Conservation (phyloP, 441 rosid species). For the Erodium texanum region DNA sequence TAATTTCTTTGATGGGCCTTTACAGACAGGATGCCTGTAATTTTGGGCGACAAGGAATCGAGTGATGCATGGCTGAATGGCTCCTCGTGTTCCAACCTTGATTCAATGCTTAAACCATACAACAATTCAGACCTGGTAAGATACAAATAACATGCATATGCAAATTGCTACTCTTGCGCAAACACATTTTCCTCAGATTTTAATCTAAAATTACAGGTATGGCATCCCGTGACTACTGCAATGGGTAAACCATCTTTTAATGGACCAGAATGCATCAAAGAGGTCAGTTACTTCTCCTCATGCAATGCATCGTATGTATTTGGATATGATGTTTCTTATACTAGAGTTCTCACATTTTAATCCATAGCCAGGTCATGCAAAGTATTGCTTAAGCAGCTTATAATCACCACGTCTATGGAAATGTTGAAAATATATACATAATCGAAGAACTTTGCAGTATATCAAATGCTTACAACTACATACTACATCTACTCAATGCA, state of each 20-base stretch:
- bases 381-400: background rate
- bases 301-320: background rate
- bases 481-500: too few relatives aligned
- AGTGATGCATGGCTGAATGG: conserved; percentile 55
- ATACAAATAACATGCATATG: conserved; percentile 1
- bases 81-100: conserved; percentile 34
- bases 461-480: too few relatives aligned
- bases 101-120: conserved; percentile 53
- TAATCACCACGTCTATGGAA: background rate
- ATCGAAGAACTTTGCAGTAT: background rate
- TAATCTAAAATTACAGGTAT: conserved; percentile 33
- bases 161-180: too few relatives aligned
- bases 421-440: background rate
- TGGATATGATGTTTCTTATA: background rate
- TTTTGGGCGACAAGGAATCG: conserved; percentile 59
- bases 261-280: conserved; percentile 74
- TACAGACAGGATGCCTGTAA: conserved; percentile 82
- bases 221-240: conserved; percentile 78
- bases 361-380: background rate
- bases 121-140: conserved; percentile 64
- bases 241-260: conserved; percentile 64
- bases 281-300: conserved; percentile 31
- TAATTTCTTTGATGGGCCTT: conserved; percentile 9
- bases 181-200: background rate
- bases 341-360: background rate